These are phyloP conservation scores for Citrus sinensis DNA, from an alignment of 345 rosid species.

Conservation along the genomic window DNA sequence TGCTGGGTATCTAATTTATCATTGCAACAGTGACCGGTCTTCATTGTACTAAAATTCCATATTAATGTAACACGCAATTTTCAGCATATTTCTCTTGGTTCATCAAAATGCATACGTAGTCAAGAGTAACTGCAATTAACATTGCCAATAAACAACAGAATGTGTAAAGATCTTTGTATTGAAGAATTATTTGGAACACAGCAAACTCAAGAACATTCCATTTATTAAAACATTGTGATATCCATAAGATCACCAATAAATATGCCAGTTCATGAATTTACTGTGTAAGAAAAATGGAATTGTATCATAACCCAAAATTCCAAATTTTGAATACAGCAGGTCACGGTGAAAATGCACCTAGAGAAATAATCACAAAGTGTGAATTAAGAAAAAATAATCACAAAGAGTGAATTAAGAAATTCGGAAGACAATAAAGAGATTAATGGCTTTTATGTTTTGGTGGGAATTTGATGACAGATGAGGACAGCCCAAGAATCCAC, in stretches of 20 bases:
- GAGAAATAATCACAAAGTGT: not conserved
- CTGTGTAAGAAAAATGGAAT: not conserved
- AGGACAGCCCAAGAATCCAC: slow-evolving; percentile 9
- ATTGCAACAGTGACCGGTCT: not conserved
- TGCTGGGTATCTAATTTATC: not conserved
- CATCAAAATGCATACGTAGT: not conserved
- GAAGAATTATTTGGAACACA: not conserved
- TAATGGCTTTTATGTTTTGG: not conserved
- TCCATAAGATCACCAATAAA: not conserved
- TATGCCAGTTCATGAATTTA: not conserved
- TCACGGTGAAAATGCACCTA: not conserved
- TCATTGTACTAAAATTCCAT: not conserved
- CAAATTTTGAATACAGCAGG: not conserved
- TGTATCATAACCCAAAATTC: not conserved
- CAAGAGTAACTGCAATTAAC: too few species aligned
- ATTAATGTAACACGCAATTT: not conserved
- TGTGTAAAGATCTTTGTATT: not conserved
- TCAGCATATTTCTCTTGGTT: not conserved
- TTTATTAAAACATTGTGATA: not conserved
- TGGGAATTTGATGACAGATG: not conserved
- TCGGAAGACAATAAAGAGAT: not conserved
- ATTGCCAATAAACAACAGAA: not conserved
- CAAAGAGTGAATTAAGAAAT: not conserved
- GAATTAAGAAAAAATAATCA: not conserved
- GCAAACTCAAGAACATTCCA: not conserved